A percentile compares a stretch with the other conserved stretches of the same genome.
phyloP scores from a whole-genome alignment of 169 alveolate species.

The Babesia bigemina region DNA sequence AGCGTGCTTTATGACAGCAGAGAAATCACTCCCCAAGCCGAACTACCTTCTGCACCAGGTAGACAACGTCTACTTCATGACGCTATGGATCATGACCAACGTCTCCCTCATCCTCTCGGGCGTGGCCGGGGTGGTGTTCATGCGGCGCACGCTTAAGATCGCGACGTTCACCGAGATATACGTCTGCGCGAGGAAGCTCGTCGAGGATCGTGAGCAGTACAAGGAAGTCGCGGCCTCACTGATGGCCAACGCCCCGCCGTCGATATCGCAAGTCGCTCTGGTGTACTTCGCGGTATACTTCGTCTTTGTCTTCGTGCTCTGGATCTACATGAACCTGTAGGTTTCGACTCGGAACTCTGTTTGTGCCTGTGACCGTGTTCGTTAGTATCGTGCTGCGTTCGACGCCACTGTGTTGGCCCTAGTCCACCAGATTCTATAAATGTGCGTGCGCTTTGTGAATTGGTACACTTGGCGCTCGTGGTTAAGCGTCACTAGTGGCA shows the following conservation, averaged over 20 bases:
- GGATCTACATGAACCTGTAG: conserved; percentile 9
- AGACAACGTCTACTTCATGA: background rate
- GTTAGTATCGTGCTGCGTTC: too few relatives aligned
- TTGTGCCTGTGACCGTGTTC: background rate
- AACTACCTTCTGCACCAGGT: conserved; percentile 7
- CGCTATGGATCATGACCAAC: conserved; percentile 21
- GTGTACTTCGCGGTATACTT: conserved; percentile 21
- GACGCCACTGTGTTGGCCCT: too few relatives aligned
- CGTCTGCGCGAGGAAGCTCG: background rate
- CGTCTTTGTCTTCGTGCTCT: background rate
- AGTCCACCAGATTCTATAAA: too few relatives aligned
- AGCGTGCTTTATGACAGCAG: background rate
- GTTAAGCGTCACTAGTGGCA: background rate
- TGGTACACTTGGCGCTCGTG: background rate
- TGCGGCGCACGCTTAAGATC: conserved; percentile 1
- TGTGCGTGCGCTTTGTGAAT: background rate
- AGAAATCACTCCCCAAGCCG: conserved; percentile 4
- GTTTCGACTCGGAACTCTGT: background rate
- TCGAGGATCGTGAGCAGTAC: background rate
- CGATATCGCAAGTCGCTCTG: background rate
- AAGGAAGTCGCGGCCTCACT: conserved; percentile 2
- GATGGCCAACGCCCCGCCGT: background rate
- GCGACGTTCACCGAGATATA: background rate
- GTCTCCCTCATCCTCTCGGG: background rate
- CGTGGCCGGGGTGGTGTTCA: conserved; percentile 3